A percentile compares a stretch with the other conserved stretches of the same genome.
Evolutionary conservation across 257 asterid species (phyloP).

Genomic region (Ballota nigra): DNA sequence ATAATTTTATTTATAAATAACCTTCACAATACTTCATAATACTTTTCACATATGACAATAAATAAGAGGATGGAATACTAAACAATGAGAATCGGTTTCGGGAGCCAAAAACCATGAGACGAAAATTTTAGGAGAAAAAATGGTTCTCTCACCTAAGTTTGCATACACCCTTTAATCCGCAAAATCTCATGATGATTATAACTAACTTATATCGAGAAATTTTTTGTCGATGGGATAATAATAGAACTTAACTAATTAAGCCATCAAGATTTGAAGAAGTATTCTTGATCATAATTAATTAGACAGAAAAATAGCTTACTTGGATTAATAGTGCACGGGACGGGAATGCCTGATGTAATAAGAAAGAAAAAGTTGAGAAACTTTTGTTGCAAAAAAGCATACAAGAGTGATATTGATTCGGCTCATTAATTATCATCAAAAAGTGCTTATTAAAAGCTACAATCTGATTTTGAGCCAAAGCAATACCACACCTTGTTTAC

Average conservation of each 20-base stretch:
- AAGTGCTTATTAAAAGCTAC: background rate
- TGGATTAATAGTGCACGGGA: background rate
- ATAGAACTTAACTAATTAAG: background rate
- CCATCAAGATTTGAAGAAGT: too few relatives aligned
- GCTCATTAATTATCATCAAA: conserved; percentile 46
- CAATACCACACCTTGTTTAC: conserved; percentile 50
- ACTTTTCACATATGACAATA: too few relatives aligned
- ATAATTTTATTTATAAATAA: too few relatives aligned
- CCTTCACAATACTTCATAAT: too few relatives aligned
- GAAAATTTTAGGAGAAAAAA: too few relatives aligned
- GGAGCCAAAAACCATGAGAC: too few relatives aligned
- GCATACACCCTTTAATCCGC: too few relatives aligned
- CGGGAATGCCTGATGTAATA: background rate
- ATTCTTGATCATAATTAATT: too few relatives aligned
- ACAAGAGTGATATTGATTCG: conserved; percentile 85
- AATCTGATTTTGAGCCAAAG: conserved; percentile 30
- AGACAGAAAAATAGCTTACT: background rate
- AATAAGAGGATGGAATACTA: too few relatives aligned
- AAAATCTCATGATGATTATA: too few relatives aligned
- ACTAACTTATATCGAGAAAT: background rate
- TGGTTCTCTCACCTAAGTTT: too few relatives aligned
- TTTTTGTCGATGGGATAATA: background rate
- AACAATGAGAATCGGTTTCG: too few relatives aligned
- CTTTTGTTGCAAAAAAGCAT: conserved; percentile 34
- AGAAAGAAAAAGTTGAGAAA: background rate